A percentile compares a stretch with the other conserved stretches of the same genome.
phyloP scores from a whole-genome alignment of 1,139 yeast species.

The Meyerozyma carpophila region DNA sequence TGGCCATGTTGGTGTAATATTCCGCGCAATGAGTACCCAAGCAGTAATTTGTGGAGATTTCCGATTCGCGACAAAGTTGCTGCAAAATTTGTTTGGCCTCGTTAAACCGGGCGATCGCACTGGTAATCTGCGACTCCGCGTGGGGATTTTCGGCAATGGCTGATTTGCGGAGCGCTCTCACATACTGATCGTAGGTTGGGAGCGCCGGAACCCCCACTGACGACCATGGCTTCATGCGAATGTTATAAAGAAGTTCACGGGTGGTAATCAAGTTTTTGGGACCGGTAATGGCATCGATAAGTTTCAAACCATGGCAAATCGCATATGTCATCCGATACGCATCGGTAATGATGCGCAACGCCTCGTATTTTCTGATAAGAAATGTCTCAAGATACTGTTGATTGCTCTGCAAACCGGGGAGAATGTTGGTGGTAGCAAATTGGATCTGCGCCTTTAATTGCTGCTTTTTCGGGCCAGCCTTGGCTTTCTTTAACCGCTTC shows the following conservation, averaged over 20 bases:
- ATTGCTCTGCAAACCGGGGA: conserved; percentile 21
- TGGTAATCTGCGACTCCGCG: conserved; percentile 6
- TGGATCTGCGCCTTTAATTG: conserved; percentile 21
- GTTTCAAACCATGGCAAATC: conserved; percentile 7
- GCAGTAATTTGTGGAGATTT: conserved; percentile 5
- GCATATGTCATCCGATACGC: conserved; percentile 3
- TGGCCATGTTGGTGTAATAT: conserved; percentile 22
- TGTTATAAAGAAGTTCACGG: conserved; percentile 49
- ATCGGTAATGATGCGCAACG: neutral
- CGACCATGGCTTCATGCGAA: conserved; percentile 79
- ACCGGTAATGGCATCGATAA: conserved; percentile 25
- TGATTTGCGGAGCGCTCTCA: conserved; percentile 12
- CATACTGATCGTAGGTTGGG: conserved; percentile 42
- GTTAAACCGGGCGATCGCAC: conserved; percentile 13
- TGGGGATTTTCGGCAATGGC: conserved; percentile 9
- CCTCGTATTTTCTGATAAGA: conserved; percentile 8
- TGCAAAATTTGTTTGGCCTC: conserved; percentile 8
- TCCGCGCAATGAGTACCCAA: conserved; percentile 8
- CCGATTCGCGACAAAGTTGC: conserved; percentile 1
- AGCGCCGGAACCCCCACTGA: conserved; percentile 75
- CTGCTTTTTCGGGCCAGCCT: conserved; percentile 37
- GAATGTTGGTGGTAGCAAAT: conserved; percentile 12
- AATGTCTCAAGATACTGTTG: conserved; percentile 14
- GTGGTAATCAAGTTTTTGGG: conserved; percentile 36
- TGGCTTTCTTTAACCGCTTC: conserved; percentile 46